phyloP scores from a whole-genome alignment of 1,284 basidiomycete genomes.

The Austroboletus sp. region DNA sequence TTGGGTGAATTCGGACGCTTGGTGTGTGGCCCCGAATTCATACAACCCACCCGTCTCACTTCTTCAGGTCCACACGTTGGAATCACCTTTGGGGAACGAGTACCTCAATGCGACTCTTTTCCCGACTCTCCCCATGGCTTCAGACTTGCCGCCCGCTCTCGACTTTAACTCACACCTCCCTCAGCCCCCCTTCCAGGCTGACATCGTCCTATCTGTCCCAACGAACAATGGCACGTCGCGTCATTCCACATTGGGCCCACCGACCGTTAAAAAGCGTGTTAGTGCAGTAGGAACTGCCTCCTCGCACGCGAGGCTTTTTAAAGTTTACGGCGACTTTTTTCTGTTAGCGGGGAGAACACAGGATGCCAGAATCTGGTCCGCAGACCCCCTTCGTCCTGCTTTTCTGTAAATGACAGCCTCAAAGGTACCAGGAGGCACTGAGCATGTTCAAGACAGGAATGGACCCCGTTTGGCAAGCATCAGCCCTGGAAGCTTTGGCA shows the following conservation, averaged over 20 bases:
- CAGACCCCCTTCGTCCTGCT: constrained; percentile 9
- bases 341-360: constrained; percentile 73
- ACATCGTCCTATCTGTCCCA: constrained; percentile 42
- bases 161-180: constrained; percentile 41
- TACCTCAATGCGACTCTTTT: constrained; percentile 62
- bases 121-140: constrained; percentile 51
- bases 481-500: constrained; percentile 76
- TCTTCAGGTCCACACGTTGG: constrained; percentile 54
- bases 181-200: constrained; percentile 47
- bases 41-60: constrained; percentile 6
- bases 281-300: constrained; percentile 61
- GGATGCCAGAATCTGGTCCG: constrained; percentile 75
- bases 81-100: constrained; percentile 68
- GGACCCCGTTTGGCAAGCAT: constrained; percentile 83
- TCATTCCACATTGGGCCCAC: constrained; percentile 44
- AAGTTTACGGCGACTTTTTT: constrained; percentile 84
- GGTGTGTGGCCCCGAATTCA: constrained; percentile 39
- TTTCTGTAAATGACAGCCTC: constrained; percentile 22
- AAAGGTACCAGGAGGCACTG: constrained; percentile 80
- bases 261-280: constrained; percentile 50
- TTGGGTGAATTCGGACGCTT: constrained; percentile 75
- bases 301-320: constrained; percentile 73
- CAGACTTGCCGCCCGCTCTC: constrained; percentile 53
- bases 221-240: constrained; percentile 42
- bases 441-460: constrained; percentile 62